Evolutionary conservation across 2,329 filamentous ascomycete species (phyloP), one percentile per base, ranked within the genome.

Genomic region (Fusarium pininemorale): DNA sequence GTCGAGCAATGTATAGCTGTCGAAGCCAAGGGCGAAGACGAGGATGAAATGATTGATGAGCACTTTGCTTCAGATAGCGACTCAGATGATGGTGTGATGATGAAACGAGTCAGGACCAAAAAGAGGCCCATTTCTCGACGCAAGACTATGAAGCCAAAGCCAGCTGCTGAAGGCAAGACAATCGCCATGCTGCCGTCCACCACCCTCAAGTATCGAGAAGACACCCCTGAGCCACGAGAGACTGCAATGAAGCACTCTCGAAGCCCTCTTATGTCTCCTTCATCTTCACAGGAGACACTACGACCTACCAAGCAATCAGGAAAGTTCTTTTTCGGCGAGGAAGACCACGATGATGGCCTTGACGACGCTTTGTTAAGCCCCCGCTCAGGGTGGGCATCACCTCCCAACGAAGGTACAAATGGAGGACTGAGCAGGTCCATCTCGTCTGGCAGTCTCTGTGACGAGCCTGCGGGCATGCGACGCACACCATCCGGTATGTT

Each of bases 1-100:
- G 96, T 99, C 6, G 92, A 95, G 81, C 96, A 98, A 81, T 98
- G 95, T 81, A 98, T 98, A 74, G 96, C 96, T 13, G 90, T 99
- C 38, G 95, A 98, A 39, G 88, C 91, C 76, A 97, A 97, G 83
- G 91, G 93, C 73, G 92, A 92, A 30, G 90, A 93, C 35, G 91
- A 94, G 60, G 90, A 95, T 54, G 90, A 93, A 16, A 87, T 92
- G 18, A 88, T 90, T 30, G 83, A 87, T 8, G 88, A 88, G 41
- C 76, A 68, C 8, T 86, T 83, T 66, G 86, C 85, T 47, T 88
- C 90, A 60, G 89, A 91, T 72, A 90, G 89, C 70, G 92, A 91
- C 67, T 94, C 93, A 3, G 93, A 96, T 66, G 93, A 95, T 75
- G 92, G 90, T 22, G 87, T 97, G 65, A 94, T 96, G 89, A 96